Evolutionary conservation across 1,284 basidiomycete species (phyloP).

Genomic region (Ganoderma meredithae): DNA sequence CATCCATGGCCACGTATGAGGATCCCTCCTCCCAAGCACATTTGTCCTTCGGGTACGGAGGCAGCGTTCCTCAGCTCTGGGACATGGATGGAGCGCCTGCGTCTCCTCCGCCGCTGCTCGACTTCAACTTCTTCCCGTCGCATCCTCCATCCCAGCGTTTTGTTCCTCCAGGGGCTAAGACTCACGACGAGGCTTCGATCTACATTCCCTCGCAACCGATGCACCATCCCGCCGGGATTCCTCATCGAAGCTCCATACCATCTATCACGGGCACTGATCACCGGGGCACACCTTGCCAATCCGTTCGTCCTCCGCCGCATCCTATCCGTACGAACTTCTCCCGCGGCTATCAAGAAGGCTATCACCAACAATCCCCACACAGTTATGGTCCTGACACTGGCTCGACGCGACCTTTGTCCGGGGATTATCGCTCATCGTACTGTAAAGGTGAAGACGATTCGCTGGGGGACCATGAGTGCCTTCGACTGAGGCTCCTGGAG

Average conservation of each 20-base stretch:
- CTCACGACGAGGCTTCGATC: constrained; percentile 9
- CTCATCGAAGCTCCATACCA: constrained; percentile 11
- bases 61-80: constrained; percentile 29
- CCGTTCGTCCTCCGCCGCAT: constrained; percentile 17
- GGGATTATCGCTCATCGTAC: constrained; percentile 23
- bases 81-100: constrained; percentile 33
- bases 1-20: constrained; percentile 7
- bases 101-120: constrained; percentile 29
- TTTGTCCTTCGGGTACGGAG: constrained; percentile 23
- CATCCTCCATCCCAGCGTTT: constrained; percentile 17
- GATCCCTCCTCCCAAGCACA: constrained; percentile 10
- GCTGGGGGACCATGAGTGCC: constrained; percentile 27
- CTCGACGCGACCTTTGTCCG: constrained; percentile 9
- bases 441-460: constrained; percentile 23
- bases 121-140: constrained; percentile 27
- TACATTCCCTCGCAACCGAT: constrained; percentile 14
- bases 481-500: constrained; percentile 29
- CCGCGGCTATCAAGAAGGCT: constrained; percentile 10
- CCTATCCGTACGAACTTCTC: constrained; percentile 13
- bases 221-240: neutral
- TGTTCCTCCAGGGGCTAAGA: constrained; percentile 10
- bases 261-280: constrained; percentile 7
- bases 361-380: constrained; percentile 12
- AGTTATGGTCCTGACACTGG: constrained; percentile 14
- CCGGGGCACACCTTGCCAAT: constrained; percentile 11